Conservation (phyloP, 1,139 yeast genomes). For the Taphrina pruni region DNA sequence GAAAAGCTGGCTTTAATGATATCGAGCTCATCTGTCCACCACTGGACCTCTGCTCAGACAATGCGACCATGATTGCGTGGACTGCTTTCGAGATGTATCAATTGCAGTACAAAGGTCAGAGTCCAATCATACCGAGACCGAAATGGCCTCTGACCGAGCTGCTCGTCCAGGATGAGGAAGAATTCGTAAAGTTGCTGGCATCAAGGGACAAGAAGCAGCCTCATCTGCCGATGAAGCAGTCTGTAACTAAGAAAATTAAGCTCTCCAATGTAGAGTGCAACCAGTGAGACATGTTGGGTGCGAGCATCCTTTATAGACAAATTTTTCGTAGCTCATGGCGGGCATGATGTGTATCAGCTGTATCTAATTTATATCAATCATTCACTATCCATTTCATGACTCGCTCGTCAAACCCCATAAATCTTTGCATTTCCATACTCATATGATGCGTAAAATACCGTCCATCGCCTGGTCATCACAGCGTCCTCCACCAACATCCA, state of each 20-base stretch:
- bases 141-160: slow-evolving; percentile 38
- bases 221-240: slow-evolving; percentile 23
- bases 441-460: too few relatives aligned
- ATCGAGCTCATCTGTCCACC: slow-evolving; percentile 61
- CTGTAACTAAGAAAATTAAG: slow-evolving; percentile 1
- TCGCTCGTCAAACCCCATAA: too few relatives aligned
- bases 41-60: slow-evolving; percentile 81
- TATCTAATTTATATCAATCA: too few relatives aligned
- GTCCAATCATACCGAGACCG: slow-evolving; percentile 31
- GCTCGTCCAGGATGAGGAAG: slow-evolving; percentile 21
- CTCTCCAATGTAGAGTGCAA: not conserved
- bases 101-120: slow-evolving; percentile 1
- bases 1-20: slow-evolving; percentile 11
- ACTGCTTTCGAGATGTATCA: slow-evolving; percentile 79
- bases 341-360: too few relatives aligned
- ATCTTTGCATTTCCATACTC: too few relatives aligned
- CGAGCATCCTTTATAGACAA: not conserved
- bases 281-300: not conserved
- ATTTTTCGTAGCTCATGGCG: too few relatives aligned
- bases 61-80: slow-evolving; percentile 97
- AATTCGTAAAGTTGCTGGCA: slow-evolving; percentile 8
- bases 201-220: slow-evolving; percentile 26
- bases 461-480: too few relatives aligned
- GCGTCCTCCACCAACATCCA: too few relatives aligned
- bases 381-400: too few relatives aligned